Percentiles rank a stretch among this genome's conserved stretches.
Evolutionary conservation across 2,329 filamentous ascomycete species (phyloP).

Genomic region (Corynespora cassiicola): DNA sequence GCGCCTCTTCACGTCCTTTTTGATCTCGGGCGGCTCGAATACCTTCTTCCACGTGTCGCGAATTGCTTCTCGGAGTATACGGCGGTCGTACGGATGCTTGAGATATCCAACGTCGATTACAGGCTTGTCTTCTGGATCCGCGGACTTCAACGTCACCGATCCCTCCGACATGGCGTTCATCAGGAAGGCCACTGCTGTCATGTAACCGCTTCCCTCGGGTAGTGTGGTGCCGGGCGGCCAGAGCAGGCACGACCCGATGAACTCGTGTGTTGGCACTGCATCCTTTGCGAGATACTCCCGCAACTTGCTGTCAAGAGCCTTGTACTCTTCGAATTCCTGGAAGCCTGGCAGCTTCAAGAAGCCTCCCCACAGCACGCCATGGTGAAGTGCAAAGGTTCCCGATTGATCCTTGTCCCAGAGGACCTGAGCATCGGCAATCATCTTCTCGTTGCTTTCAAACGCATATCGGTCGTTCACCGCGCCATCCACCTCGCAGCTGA

Average conservation of each 20-base stretch:
- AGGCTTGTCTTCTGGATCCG: conserved; percentile 59
- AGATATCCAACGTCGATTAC: conserved; percentile 62
- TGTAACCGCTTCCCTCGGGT: conserved; percentile 42
- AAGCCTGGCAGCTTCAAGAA: conserved; percentile 56
- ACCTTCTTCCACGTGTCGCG: conserved; percentile 50
- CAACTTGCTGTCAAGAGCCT: conserved; percentile 52
- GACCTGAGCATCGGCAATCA: conserved; percentile 51
- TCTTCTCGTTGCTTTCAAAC: conserved; percentile 37
- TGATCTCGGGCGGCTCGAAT: conserved; percentile 56
- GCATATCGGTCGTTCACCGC: conserved; percentile 47
- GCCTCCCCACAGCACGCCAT: conserved; percentile 60
- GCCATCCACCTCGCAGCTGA: conserved; percentile 53
- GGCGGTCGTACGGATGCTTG: conserved; percentile 60
- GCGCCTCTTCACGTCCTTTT: conserved; percentile 56
- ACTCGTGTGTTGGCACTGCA: conserved; percentile 65
- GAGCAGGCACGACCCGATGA: conserved; percentile 44
- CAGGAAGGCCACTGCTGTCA: conserved; percentile 52
- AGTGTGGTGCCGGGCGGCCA: conserved; percentile 33
- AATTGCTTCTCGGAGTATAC: conserved; percentile 34
- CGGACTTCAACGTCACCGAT: conserved; percentile 59
- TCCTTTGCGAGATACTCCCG: conserved; percentile 54
- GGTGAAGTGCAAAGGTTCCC: conserved; percentile 43
- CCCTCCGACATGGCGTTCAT: conserved; percentile 59
- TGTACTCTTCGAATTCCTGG: conserved; percentile 48
- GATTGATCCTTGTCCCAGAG: conserved; percentile 50